These are phyloP conservation scores for Fusarium sp. DNA, from an alignment of 2,329 filamentous ascomycete genomes.

Conservation along the genomic window DNA sequence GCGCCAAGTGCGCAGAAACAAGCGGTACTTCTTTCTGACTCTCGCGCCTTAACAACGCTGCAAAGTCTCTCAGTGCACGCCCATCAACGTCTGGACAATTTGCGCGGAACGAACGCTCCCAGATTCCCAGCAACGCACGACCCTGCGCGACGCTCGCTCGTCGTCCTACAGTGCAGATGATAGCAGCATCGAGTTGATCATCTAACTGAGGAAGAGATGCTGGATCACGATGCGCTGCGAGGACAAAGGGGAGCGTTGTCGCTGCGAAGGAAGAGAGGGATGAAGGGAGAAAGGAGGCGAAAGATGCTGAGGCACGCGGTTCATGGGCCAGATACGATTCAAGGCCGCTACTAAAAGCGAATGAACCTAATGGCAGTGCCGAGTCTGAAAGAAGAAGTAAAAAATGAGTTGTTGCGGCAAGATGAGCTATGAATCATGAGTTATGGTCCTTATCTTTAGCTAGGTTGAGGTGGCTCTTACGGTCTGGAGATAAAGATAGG, in stretches of 20 bases:
- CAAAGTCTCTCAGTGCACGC: constrained; percentile 51
- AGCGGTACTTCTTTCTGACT: constrained; percentile 51
- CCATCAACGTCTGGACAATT: constrained; percentile 48
- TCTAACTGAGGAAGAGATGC: constrained; percentile 67
- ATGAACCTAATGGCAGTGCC: constrained; percentile 84
- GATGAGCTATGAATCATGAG: constrained; percentile 29
- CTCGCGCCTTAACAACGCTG: constrained; percentile 48
- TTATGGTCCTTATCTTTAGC: neutral
- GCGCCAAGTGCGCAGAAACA: constrained; percentile 74
- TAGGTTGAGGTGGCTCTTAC: constrained; percentile 22
- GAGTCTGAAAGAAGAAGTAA: constrained; percentile 84
- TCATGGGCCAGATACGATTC: constrained; percentile 84
- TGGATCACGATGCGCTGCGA: constrained; percentile 72
- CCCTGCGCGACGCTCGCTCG: constrained; percentile 82
- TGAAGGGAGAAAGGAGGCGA: constrained; percentile 74
- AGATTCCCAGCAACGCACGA: constrained; percentile 77
- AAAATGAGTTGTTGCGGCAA: constrained; percentile 63
- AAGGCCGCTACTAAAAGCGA: constrained; percentile 85
- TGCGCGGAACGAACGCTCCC: constrained; percentile 75
- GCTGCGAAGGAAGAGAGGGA: constrained; percentile 78
- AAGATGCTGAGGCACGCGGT: constrained; percentile 54
- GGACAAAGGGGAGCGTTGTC: constrained; percentile 79
- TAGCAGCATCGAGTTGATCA: constrained; percentile 80
- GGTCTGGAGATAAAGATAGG: constrained; percentile 22
- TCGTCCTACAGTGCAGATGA: constrained; percentile 82